Evolutionary conservation across 345 rosid genomes (phyloP).

Genomic region (Lagerstroemia speciosa): DNA sequence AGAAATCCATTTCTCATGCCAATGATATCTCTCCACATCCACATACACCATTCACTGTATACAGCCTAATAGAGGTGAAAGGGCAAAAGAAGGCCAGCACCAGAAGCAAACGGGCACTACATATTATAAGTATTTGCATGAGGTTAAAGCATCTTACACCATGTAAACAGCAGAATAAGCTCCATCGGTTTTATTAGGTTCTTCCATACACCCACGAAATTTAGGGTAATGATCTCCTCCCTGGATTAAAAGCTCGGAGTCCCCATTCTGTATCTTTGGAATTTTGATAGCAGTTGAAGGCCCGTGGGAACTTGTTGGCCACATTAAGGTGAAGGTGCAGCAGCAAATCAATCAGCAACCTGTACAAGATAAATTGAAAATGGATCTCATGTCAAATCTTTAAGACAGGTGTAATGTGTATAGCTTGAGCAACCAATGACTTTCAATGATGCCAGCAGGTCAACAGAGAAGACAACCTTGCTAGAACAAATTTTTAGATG

Average conservation of each 20-base stretch:
- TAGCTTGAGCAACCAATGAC: neutral
- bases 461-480: neutral
- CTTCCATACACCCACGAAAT: neutral
- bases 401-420: neutral
- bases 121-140: neutral
- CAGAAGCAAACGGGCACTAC: neutral
- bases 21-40: neutral
- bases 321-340: conserved; percentile 5
- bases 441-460: neutral
- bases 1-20: neutral
- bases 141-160: neutral
- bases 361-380: conserved; percentile 18
- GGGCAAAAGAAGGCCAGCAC: neutral
- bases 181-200: neutral
- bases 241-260: neutral
- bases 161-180: neutral
- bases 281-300: neutral
- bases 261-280: neutral
- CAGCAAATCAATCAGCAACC: conserved; percentile 33
- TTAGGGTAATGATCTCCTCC: neutral
- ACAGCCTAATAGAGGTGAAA: neutral
- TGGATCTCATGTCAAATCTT: neutral
- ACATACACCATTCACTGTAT: neutral
- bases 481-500: neutral
- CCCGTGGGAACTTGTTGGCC: neutral